A percentile compares a stretch with the other conserved stretches of the same genome.
phyloP scores from a whole-genome alignment of 805 yeast species.

The Lipomyces mesembrius region DNA sequence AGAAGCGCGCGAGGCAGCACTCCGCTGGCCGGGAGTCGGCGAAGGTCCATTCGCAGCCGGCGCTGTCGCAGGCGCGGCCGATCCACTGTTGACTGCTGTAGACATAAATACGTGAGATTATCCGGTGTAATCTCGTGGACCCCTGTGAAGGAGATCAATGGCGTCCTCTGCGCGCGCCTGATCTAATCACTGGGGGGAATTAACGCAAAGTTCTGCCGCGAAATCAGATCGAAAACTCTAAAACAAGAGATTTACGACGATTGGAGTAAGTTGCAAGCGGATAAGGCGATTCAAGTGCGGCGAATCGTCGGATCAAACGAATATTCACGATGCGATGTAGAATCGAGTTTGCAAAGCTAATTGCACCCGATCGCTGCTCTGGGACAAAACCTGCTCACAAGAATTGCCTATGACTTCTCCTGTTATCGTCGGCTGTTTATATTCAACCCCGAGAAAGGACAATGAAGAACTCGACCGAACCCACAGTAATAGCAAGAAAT shows the following conservation, averaged over 20 bases:
- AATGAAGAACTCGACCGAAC: background rate
- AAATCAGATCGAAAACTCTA: background rate
- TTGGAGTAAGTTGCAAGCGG: background rate
- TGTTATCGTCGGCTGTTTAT: background rate
- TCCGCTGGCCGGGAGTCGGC: constrained; percentile 2
- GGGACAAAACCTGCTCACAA: background rate
- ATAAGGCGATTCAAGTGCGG: background rate
- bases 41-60: constrained; percentile 17
- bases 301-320: background rate
- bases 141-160: background rate
- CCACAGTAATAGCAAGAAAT: background rate
- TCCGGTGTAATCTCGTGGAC: background rate
- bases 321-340: background rate
- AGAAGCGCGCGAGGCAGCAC: constrained; percentile 1
- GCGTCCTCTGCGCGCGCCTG: background rate
- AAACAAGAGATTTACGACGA: background rate
- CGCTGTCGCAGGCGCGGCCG: constrained; percentile 14
- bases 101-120: constrained; percentile 10
- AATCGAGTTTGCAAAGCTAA: background rate
- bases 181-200: background rate
- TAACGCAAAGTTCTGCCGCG: background rate
- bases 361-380: background rate
- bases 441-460: background rate
- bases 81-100: constrained; percentile 17
- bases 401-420: background rate